Evolutionary conservation across 495 filamentous ascomycete species (phyloP), one percentile per base, ranked within the genome.

Genomic region (Cercophora newfieldiana): DNA sequence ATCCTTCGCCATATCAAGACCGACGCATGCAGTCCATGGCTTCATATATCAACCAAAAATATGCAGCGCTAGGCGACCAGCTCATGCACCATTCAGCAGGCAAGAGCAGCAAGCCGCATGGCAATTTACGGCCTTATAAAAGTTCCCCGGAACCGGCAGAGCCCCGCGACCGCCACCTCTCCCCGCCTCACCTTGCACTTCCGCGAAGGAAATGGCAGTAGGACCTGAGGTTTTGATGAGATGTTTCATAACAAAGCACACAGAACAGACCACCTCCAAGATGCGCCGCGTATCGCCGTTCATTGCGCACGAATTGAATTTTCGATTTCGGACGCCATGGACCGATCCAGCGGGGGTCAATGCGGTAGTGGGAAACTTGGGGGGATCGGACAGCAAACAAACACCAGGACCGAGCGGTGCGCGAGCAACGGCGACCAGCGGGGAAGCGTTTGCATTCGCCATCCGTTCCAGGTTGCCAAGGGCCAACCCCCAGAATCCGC

Each of bases 361-460:
- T 21, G 55, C 55, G 55, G 55, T 44, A 14, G 37, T 44, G 37
- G 18, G 37, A 4, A 44, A 44, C 37, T 14, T 6, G 37, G 37
- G 10, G 2, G n/a, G n/a, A n/a, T n/a, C n/a, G 51, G 25, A 25
- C 22, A 22, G 51, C 2, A 33, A 8, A 4, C 55, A 58, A 16
- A 25, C 16, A 33, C 24, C 18, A 37, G 18, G 55, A 58, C 55
- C 55, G 55, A 58, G 25, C 30, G 55, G n/a, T 58, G 55, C 55
- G 29, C 37, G 26, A 25, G 8, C 25, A 31, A 58, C 55, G 55
- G 55, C 24, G 10, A 8, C 55, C 12, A 21, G 19, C 29, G 25
- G 22, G 29, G 16, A 14, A 33, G 1, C 14, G 55, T 33, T 58
- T 25, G 55, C 55, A 58, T 58, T n/a, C 55, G 18, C 26, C 26